Percentiles rank a stretch among this genome's conserved stretches.
These are phyloP conservation scores for Ceratobasidium sp. DNA, from an alignment of 1,284 basidiomycete species.

Conservation along the genomic window DNA sequence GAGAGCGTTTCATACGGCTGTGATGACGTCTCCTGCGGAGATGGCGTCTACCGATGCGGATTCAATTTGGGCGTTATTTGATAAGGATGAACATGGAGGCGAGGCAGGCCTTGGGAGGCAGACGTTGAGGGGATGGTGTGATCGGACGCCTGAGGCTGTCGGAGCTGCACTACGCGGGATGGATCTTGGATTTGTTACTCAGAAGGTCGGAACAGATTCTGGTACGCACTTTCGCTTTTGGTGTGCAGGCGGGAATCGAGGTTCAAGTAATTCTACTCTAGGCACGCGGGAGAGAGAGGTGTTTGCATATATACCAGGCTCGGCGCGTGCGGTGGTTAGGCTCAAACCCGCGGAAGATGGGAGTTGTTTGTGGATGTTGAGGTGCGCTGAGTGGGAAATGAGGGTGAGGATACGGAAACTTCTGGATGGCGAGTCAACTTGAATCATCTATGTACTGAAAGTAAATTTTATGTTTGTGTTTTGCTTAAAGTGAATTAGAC, in stretches of 20 bases:
- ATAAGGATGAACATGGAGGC: neutral
- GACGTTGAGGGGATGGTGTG: constrained; percentile 38
- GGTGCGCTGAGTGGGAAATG: constrained; percentile 61
- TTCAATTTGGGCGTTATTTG: constrained; percentile 35
- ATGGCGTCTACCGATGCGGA: constrained; percentile 23
- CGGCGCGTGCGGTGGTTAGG: constrained; percentile 60
- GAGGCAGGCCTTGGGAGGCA: constrained; percentile 11
- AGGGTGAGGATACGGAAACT: constrained; percentile 57
- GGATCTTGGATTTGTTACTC: constrained; percentile 26
- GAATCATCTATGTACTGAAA: neutral
- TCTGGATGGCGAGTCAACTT: constrained; percentile 51
- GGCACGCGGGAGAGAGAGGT: constrained; percentile 41
- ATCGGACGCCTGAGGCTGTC: constrained; percentile 16
- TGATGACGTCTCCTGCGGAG: constrained; percentile 33
- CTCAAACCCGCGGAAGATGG: constrained; percentile 73
- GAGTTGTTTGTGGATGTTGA: constrained; percentile 75
- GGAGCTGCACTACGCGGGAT: constrained; percentile 15
- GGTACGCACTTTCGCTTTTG: neutral
- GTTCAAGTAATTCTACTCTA: constrained; percentile 38
- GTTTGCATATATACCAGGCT: constrained; percentile 43
- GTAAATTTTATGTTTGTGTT: no score
- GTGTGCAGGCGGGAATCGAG: no score
- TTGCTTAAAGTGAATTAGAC: neutral
- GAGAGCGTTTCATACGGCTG: constrained; percentile 20
- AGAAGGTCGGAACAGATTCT: constrained; percentile 22